A percentile compares a stretch with the other conserved stretches of the same genome.
Evolutionary conservation across 352 stramenopile genomes (phyloP).

Genomic region (Phytophthora rubi): DNA sequence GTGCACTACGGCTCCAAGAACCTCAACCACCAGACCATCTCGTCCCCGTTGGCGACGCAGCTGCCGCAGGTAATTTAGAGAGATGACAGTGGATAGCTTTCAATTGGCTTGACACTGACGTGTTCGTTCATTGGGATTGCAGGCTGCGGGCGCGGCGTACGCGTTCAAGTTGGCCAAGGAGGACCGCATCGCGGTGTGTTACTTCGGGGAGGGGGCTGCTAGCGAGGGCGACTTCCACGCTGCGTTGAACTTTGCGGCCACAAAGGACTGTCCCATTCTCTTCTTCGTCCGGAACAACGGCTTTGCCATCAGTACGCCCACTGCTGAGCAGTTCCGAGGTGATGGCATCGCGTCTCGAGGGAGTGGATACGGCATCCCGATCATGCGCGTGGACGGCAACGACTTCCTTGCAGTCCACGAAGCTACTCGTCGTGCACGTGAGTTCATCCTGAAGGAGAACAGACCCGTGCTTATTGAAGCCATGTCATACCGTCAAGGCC

Average conservation of each 20-base stretch:
- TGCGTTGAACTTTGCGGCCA: conserved; percentile 96
- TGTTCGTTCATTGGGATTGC: background rate
- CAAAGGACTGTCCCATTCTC: conserved; percentile 94
- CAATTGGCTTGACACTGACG: background rate
- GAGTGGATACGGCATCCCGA: conserved; percentile 96
- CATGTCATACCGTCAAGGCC: conserved; percentile 98
- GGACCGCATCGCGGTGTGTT: conserved; percentile 92
- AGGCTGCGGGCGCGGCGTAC: conserved; percentile 97
- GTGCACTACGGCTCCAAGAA: conserved; percentile 97
- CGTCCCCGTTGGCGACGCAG: conserved; percentile 96
- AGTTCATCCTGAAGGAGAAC: conserved; percentile 90
- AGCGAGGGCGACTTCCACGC: conserved; percentile 98
- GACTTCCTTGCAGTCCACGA: conserved; percentile 97
- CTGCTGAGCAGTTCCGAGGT: conserved; percentile 96
- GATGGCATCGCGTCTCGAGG: conserved; percentile 96
- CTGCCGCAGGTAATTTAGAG: conserved; percentile 85
- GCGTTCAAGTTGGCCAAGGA: conserved; percentile 95
- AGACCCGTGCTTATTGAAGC: conserved; percentile 96
- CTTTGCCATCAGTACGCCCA: conserved; percentile 97
- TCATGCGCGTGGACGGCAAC: conserved; percentile 98
- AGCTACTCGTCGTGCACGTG: conserved; percentile 89
- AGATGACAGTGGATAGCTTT: no score
- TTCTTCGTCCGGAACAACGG: conserved; percentile 99
- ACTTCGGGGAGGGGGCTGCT: conserved; percentile 98
- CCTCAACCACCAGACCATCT: conserved; percentile 98